Evolutionary conservation across 192 early-diverging fungal species (phyloP).

Genomic region (Backusella liffmaniae): DNA sequence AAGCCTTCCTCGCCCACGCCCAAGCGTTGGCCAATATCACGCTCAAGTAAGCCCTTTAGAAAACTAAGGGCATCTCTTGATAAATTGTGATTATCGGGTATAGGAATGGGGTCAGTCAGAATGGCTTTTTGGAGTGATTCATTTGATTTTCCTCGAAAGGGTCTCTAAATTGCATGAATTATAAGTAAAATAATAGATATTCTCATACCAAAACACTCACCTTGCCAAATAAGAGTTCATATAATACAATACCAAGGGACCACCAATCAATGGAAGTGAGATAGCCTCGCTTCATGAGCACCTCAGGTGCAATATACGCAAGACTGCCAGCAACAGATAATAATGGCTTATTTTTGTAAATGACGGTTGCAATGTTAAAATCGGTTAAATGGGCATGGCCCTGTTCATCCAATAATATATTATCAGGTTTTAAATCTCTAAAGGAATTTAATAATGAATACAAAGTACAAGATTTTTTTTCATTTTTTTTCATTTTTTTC

Average conservation of each 20-base stretch:
- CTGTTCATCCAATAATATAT: conserved; percentile 69
- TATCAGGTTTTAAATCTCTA: conserved; percentile 93
- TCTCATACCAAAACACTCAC: conserved; percentile 34
- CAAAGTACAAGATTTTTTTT: neutral
- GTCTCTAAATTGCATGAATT: conserved; percentile 53
- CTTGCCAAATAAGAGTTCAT: conserved; percentile 75
- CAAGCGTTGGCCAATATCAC: conserved; percentile 19
- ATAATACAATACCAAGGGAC: conserved; percentile 81
- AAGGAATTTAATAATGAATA: neutral
- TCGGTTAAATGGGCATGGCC: conserved; percentile 93
- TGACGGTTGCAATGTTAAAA: conserved; percentile 88
- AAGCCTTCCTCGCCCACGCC: conserved; percentile 27
- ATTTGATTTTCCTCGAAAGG: conserved; percentile 82
- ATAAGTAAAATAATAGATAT: too few relatives aligned
- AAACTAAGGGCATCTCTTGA: conserved; percentile 50
- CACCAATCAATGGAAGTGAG: conserved; percentile 65
- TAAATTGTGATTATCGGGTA: conserved; percentile 55
- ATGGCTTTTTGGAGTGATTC: conserved; percentile 72
- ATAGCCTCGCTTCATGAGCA: conserved; percentile 58
- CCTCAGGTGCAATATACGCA: conserved; percentile 89
- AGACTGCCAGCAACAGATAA: conserved; percentile 81
- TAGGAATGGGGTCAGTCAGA: conserved; percentile 61
- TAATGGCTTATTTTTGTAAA: conserved; percentile 50
- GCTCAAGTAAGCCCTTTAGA: conserved; percentile 34
- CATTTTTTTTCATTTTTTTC: neutral